These are phyloP conservation scores for Metschnikowia bowlesiae DNA, from an alignment of 805 yeast species.

Conservation along the genomic window DNA sequence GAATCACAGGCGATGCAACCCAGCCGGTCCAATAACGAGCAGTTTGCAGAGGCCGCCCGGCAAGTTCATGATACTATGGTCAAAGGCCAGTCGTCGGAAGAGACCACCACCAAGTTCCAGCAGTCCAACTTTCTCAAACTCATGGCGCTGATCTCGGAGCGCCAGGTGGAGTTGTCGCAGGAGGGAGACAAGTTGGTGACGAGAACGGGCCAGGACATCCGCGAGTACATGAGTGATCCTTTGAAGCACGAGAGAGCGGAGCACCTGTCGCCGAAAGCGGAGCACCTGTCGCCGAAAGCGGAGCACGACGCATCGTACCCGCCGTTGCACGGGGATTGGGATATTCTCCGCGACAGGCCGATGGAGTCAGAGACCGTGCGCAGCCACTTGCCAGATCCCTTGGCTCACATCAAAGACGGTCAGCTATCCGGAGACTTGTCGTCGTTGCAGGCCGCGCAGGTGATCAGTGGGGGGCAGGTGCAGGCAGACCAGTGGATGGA, in stretches of 20 bases:
- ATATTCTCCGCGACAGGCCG: conserved; percentile 2
- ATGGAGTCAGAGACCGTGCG: conserved; percentile 15
- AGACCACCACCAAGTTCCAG: conserved; percentile 31
- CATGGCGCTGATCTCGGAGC: conserved; percentile 35
- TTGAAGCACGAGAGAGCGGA: conserved; percentile 8
- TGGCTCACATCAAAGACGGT: conserved; percentile 41
- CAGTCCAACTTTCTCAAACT: conserved; percentile 35
- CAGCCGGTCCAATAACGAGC: conserved; percentile 25
- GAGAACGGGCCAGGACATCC: conserved; percentile 35
- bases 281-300: too few relatives aligned
- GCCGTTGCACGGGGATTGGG: background rate
- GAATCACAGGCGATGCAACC: background rate
- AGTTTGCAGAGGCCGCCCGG: conserved; percentile 38
- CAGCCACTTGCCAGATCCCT: conserved; percentile 39
- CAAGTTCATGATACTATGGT: conserved; percentile 36
- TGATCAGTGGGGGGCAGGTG: conserved; percentile 40
- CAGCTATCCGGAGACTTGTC: conserved; percentile 25
- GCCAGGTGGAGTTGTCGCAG: conserved; percentile 30
- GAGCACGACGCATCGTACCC: background rate
- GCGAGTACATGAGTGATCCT: conserved; percentile 20
- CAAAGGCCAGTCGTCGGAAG: conserved; percentile 20
- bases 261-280: background rate
- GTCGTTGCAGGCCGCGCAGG: conserved; percentile 37
- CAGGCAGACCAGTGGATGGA: conserved; percentile 33
- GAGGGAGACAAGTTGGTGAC: conserved; percentile 39